Evolutionary conservation across 2,329 filamentous ascomycete genomes (phyloP).

Genomic region (Talaromyces islandicus): DNA sequence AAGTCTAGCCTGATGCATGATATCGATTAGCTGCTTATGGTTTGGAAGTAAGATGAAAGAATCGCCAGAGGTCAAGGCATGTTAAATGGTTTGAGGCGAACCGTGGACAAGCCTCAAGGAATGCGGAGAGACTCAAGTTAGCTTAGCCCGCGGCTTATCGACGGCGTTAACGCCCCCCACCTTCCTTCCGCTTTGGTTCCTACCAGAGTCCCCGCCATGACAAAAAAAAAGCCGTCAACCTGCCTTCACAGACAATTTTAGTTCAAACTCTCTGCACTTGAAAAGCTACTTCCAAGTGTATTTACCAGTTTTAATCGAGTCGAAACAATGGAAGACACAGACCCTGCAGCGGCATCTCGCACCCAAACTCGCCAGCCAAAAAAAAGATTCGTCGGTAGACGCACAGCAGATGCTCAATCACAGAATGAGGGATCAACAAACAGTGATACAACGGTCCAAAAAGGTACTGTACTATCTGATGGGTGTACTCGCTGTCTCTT

Average conservation of each 20-base stretch:
- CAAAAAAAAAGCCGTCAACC: not conserved
- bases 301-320: not conserved
- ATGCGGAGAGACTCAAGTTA: not conserved
- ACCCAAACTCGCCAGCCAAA: constrained; percentile 62
- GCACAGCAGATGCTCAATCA: constrained; percentile 58
- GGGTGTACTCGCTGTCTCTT: constrained; percentile 11
- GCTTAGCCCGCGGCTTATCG: not conserved
- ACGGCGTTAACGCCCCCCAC: not conserved
- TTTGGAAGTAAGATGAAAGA: not conserved
- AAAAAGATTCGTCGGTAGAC: constrained; percentile 84
- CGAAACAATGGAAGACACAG: constrained; percentile 6
- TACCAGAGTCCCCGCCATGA: not conserved
- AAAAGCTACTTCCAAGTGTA: not conserved
- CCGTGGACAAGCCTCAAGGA: not conserved
- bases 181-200: not conserved
- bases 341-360: constrained; percentile 23
- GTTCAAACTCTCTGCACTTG: not conserved
- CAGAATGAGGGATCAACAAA: constrained; percentile 50
- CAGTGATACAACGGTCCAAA: constrained; percentile 50
- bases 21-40: not conserved
- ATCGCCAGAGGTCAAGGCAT: not conserved
- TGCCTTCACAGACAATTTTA: not conserved
- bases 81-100: not conserved
- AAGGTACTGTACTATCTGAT: constrained; percentile 18
- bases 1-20: constrained; percentile 23